A percentile compares a stretch with the other conserved stretches of the same genome.
Conservation (phyloP, 1,139 yeast species). For the Kodamaea sp. region DNA sequence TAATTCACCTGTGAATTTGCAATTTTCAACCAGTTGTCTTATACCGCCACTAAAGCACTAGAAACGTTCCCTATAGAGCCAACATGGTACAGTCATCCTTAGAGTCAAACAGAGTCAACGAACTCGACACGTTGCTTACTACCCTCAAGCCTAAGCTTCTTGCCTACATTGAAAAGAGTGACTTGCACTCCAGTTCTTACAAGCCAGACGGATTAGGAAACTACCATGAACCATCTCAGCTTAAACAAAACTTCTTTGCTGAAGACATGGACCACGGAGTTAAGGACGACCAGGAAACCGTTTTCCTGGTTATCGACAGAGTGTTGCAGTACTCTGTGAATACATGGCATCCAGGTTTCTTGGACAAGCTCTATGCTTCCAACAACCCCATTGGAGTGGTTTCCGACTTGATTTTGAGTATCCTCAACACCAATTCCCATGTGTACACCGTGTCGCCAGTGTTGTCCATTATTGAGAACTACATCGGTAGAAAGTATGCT, state of each 20-base stretch:
- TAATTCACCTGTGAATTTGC: too few species aligned
- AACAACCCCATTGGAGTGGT: conserved; percentile 84
- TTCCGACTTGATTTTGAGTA: conserved; percentile 67
- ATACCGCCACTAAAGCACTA: too few species aligned
- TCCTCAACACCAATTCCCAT: conserved; percentile 81
- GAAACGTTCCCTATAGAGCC: too few species aligned
- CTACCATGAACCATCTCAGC: conserved; percentile 37
- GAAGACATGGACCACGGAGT: conserved; percentile 11
- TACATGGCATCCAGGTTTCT: conserved; percentile 85
- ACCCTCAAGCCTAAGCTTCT: conserved; percentile 39
- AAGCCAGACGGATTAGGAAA: conserved; percentile 36
- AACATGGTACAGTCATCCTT: conserved; percentile 17
- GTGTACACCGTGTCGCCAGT: conserved; percentile 88
- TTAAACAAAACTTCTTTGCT: conserved; percentile 27
- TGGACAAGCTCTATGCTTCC: conserved; percentile 82
- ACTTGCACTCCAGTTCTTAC: conserved; percentile 29
- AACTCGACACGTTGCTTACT: conserved; percentile 36
- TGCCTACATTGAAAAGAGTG: conserved; percentile 37
- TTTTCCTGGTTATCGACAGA: conserved; percentile 50
- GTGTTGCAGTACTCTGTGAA: conserved; percentile 71
- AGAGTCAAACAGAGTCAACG: conserved; percentile 40
- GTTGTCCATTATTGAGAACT: conserved; percentile 71
- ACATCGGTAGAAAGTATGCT: conserved; percentile 70
- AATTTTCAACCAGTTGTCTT: too few species aligned
- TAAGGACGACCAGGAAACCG: conserved; percentile 5